These are phyloP conservation scores for Vitis hybrid DNA, from an alignment of 177 flowering plant species.

Conservation along the genomic window DNA sequence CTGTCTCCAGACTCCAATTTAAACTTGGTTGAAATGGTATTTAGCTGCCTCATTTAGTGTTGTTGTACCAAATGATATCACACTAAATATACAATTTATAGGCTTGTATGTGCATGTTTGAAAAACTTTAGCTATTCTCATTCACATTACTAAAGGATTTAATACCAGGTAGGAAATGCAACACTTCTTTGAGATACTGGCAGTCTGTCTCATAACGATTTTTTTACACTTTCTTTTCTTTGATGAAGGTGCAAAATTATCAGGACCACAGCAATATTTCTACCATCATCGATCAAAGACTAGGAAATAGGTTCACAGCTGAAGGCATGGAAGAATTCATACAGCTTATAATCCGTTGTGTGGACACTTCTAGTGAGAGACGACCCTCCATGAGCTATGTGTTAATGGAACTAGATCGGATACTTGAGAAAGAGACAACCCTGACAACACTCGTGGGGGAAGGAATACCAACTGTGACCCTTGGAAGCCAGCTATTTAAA, in stretches of 20 bases:
- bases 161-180: no score
- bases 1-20: conserved; percentile 39
- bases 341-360: conserved; percentile 50
- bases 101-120: background rate
- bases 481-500: conserved; percentile 80
- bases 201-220: background rate
- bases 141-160: no score
- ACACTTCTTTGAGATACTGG: no score
- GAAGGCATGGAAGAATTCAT: conserved; percentile 83
- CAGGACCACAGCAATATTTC: conserved; percentile 44
- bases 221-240: background rate
- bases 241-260: conserved; percentile 55
- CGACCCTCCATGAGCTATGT: conserved; percentile 73
- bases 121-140: no score
- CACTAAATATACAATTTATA: background rate
- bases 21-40: conserved; percentile 79
- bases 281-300: conserved; percentile 55
- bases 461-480: conserved; percentile 81
- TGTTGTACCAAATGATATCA: background rate
- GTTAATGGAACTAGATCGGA: conserved; percentile 71
- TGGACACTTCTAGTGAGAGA: conserved; percentile 67
- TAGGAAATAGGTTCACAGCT: conserved; percentile 68
- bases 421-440: conserved; percentile 74
- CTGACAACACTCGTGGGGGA: conserved; percentile 88
- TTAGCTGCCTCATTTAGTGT: background rate